Evolutionary conservation across 2,329 filamentous ascomycete species (phyloP).

Genomic region (Penicillium sp.): DNA sequence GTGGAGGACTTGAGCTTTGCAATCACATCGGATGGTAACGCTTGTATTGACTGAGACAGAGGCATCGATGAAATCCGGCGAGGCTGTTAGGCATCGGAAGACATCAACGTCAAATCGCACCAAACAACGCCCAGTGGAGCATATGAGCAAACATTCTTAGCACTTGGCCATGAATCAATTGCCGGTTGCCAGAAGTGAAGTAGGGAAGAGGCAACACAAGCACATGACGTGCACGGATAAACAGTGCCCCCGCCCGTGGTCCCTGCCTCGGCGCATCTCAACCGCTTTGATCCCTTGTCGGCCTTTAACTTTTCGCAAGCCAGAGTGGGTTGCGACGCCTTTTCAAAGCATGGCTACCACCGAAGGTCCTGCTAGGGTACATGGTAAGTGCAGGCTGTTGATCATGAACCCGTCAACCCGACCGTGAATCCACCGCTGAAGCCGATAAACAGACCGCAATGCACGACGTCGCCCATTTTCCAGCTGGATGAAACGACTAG

Average conservation of each 20-base stretch:
- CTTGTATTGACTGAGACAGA: constrained; percentile 49
- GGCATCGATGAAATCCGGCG: constrained; percentile 22
- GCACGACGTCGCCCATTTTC: constrained; percentile 83
- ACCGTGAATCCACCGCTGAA: constrained; percentile 12
- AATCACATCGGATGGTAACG: constrained; percentile 69
- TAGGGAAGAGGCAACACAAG: constrained; percentile 9
- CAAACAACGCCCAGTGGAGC: not conserved
- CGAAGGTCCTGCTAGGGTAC: constrained; percentile 42
- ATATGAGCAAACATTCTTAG: not conserved
- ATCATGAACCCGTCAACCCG: not conserved
- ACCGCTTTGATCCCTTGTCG: constrained; percentile 7
- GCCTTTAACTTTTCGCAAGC: constrained; percentile 6
- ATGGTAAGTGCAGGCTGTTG: constrained; percentile 40
- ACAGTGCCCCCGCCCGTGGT: constrained; percentile 19
- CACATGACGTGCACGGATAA: constrained; percentile 29
- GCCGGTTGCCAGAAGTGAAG: not conserved
- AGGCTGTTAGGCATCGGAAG: not conserved
- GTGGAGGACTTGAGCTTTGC: constrained; percentile 83
- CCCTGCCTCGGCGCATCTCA: constrained; percentile 14
- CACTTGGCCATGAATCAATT: not conserved
- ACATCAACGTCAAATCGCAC: not conserved
- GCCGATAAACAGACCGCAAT: constrained; percentile 61
- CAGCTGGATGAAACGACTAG: constrained; percentile 90
- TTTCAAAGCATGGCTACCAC: constrained; percentile 32
- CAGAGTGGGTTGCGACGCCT: constrained; percentile 2